Evolutionary conservation across 257 asterid genomes (phyloP), one percentile per base, ranked within the genome.

Genomic region (Ilex aquifolium): DNA sequence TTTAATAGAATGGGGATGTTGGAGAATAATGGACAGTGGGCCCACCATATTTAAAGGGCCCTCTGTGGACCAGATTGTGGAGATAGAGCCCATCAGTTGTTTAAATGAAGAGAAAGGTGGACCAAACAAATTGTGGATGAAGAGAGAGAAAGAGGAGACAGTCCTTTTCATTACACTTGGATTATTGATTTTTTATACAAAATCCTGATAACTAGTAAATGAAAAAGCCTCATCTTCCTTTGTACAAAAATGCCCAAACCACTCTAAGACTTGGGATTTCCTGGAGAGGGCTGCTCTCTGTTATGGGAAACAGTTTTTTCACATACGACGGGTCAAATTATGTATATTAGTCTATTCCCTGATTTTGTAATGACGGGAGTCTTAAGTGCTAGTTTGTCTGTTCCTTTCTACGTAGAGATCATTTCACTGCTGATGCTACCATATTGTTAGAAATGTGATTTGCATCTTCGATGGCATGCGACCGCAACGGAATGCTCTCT

Each of bases 31-130:
- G 84, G 75, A 77, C 67, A 69, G 30, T 64, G 67, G 96, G 85
- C 51, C 94, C 94, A 78, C 82, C 53, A 40, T 73, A 83, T 77
- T 81, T 59, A 79, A 75, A 69, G 81, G 85, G 85, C 56, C 81
- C 83, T 71, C 76, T 52, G 36, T 79, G 90, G 92, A 72, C 87
- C 90, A 74, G 51, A 69, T 65, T 76, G 64, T 80, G 68, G 77
- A 60, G 65, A 62, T 61, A 56, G 63, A 72, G 27, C 71, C 66
- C 71, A 66, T 73, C 74, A 44, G 46, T 46, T 72, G 59, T 6
- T 69, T 70, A 59, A 14, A 73, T 62, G 68, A 60, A 36, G 9
- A 36, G 9, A 21, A 21, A 21, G 30, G 62, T 64, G 78, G 71
- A 58, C 73, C 79, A 69, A 69, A 62, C 79, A 69, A 69, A 59